Percentiles rank a stretch among this genome's conserved stretches.
Evolutionary conservation across 2,329 filamentous ascomycete species (phyloP).

Genomic region (Aureobasidium pullulans): DNA sequence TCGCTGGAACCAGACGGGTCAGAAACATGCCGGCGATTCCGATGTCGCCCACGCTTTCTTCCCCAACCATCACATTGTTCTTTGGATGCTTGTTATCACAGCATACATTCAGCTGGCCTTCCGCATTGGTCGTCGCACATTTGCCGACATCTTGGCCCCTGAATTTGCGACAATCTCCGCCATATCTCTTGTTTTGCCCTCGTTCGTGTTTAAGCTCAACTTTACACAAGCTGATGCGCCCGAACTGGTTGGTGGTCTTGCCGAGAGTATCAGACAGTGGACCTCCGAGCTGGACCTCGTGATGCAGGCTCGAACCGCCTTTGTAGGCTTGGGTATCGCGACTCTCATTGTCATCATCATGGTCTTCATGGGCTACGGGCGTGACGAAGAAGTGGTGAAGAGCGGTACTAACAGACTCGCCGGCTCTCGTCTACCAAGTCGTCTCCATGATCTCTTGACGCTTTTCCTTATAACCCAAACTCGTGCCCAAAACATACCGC

Average conservation of each 20-base stretch:
- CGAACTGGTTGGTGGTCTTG: conserved; percentile 52
- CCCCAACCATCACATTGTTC: conserved; percentile 51
- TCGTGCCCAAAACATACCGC: conserved; percentile 72
- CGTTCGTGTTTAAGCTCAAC: conserved; percentile 78
- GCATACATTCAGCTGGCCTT: conserved; percentile 59
- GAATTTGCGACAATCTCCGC: conserved; percentile 27
- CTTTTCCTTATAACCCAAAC: conserved; percentile 83
- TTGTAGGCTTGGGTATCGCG: conserved; percentile 29
- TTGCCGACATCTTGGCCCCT: conserved; percentile 22
- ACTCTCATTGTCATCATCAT: conserved; percentile 20
- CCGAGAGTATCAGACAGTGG: conserved; percentile 22
- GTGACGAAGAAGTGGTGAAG: background rate
- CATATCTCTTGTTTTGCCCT: conserved; percentile 43
- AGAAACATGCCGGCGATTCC: conserved; percentile 86
- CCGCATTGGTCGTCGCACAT: conserved; percentile 31
- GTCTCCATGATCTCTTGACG: conserved; percentile 59
- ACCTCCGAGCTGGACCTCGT: conserved; percentile 27
- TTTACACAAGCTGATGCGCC: conserved; percentile 86
- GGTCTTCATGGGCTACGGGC: background rate
- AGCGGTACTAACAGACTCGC: background rate
- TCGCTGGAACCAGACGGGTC: conserved; percentile 94
- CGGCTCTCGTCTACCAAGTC: conserved; percentile 21
- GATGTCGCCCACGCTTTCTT: conserved; percentile 75
- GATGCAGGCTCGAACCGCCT: conserved; percentile 29
- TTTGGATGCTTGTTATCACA: conserved; percentile 67